phyloP scores from a whole-genome alignment of 306 rosid genomes.

The Biancaea sappan region DNA sequence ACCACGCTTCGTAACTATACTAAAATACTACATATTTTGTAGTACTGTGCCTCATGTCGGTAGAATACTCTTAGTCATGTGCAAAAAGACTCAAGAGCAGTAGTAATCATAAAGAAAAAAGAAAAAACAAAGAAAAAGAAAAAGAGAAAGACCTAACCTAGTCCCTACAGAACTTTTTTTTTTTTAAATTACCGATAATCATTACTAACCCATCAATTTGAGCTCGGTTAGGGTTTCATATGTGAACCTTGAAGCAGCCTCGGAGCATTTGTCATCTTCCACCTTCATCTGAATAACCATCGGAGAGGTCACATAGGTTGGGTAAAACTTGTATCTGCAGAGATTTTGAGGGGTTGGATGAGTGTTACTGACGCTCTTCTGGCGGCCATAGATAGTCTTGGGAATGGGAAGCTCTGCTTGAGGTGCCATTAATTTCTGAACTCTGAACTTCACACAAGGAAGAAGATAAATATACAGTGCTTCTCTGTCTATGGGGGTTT shows the following conservation, averaged over 20 bases:
- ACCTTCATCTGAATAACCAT: slow-evolving; percentile 39
- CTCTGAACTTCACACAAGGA: slow-evolving; percentile 13
- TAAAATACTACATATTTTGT: too few species aligned
- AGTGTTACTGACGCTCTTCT: slow-evolving; percentile 34
- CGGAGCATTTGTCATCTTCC: slow-evolving; percentile 48
- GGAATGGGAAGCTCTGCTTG: slow-evolving; percentile 40
- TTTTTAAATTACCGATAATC: too few species aligned
- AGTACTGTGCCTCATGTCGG: too few species aligned
- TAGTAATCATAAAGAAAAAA: neutral
- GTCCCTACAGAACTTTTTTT: too few species aligned
- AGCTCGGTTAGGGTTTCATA: slow-evolving; percentile 34
- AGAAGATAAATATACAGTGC: neutral
- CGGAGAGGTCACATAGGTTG: slow-evolving; percentile 31
- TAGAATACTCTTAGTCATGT: neutral
- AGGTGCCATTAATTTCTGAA: slow-evolving; percentile 35
- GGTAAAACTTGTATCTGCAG: slow-evolving; percentile 50
- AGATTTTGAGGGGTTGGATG: slow-evolving; percentile 32
- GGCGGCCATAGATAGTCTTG: slow-evolving; percentile 39
- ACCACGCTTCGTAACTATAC: too few species aligned
- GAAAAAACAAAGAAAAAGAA: neutral
- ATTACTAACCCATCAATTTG: slow-evolving; percentile 43
- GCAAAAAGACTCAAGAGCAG: slow-evolving; percentile 19
- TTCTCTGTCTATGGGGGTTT: neutral
- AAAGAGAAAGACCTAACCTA: neutral
- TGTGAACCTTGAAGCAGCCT: slow-evolving; percentile 46